A percentile compares a stretch with the other conserved stretches of the same genome.
phyloP scores from a whole-genome alignment of 306 rosid species.

The Cyclanthera cordifolia region DNA sequence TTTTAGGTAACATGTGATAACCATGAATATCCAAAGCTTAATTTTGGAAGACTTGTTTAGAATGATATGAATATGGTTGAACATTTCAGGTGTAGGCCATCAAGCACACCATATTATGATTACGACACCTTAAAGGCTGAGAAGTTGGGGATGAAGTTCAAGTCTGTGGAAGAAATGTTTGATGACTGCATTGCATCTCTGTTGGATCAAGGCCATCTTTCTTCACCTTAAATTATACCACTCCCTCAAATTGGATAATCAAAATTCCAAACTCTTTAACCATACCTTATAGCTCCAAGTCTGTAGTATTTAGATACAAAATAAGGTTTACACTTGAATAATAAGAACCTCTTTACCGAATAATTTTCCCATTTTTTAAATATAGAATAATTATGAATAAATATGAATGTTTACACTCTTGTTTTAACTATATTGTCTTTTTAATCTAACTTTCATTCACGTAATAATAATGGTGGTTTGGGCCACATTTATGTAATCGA shows the following conservation, averaged over 20 bases:
- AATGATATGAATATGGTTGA: background rate
- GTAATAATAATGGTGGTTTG: no score
- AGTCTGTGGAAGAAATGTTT: slow-evolving; percentile 59
- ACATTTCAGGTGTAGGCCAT: slow-evolving; percentile 24
- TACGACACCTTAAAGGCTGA: slow-evolving; percentile 38
- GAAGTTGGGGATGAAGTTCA: slow-evolving; percentile 54
- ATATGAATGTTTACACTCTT: background rate
- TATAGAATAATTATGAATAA: background rate
- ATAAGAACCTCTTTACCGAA: background rate
- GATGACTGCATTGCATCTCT: slow-evolving; percentile 66
- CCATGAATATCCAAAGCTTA: background rate
- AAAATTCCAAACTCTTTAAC: background rate
- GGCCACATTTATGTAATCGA: no score
- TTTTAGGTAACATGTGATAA: background rate
- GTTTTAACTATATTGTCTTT: background rate
- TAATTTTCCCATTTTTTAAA: background rate
- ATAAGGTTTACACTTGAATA: background rate
- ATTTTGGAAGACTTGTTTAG: background rate
- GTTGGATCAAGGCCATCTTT: slow-evolving; percentile 33
- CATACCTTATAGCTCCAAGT: background rate
- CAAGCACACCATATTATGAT: slow-evolving; percentile 42
- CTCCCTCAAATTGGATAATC: background rate
- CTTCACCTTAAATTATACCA: slow-evolving; percentile 1
- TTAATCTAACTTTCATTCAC: background rate
- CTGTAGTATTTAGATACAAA: background rate